A percentile compares a stretch with the other conserved stretches of the same genome.
These are phyloP conservation scores for Penicillium capsulatum DNA, from an alignment of 2,329 filamentous ascomycete genomes.

Conservation along the genomic window DNA sequence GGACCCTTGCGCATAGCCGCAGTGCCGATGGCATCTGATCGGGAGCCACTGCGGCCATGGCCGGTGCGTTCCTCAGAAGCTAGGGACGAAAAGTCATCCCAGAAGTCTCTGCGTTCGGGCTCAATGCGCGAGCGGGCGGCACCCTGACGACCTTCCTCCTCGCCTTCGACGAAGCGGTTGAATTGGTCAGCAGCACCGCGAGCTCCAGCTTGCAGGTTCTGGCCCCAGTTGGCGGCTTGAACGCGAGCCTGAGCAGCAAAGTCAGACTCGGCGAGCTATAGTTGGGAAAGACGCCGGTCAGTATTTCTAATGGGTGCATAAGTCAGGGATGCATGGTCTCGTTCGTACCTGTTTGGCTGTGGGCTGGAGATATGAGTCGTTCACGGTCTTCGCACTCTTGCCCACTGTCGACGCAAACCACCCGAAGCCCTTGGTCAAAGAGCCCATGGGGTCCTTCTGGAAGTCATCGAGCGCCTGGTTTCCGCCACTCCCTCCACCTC, in stretches of 20 bases:
- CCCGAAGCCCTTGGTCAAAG: constrained; percentile 85
- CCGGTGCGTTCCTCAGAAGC: constrained; percentile 39
- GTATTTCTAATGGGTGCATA: background rate
- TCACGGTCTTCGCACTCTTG: constrained; percentile 86
- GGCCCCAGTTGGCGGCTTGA: constrained; percentile 52
- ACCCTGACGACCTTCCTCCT: constrained; percentile 46
- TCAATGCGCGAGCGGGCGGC: constrained; percentile 44
- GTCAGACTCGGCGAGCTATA: constrained; percentile 72
- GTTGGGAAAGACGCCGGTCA: background rate
- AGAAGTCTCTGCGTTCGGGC: constrained; percentile 74
- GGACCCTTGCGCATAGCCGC: constrained; percentile 56
- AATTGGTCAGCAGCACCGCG: constrained; percentile 74
- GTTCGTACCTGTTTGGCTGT: constrained; percentile 74
- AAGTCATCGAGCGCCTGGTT: constrained; percentile 78
- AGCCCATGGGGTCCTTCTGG: constrained; percentile 83
- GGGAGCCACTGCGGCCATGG: constrained; percentile 29
- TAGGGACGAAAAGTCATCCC: constrained; percentile 79
- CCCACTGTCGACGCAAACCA: constrained; percentile 87
- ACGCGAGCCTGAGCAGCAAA: constrained; percentile 67
- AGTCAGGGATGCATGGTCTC: background rate
- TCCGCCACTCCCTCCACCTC: constrained; percentile 36
- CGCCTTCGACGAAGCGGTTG: constrained; percentile 81
- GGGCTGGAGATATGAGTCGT: constrained; percentile 87
- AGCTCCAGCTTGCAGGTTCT: constrained; percentile 61
- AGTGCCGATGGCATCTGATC: constrained; percentile 57